Percentiles rank a stretch among this genome's conserved stretches.
These are phyloP conservation scores for Cercospora nicotianae DNA, from an alignment of 2,329 filamentous ascomycete species.

Conservation along the genomic window DNA sequence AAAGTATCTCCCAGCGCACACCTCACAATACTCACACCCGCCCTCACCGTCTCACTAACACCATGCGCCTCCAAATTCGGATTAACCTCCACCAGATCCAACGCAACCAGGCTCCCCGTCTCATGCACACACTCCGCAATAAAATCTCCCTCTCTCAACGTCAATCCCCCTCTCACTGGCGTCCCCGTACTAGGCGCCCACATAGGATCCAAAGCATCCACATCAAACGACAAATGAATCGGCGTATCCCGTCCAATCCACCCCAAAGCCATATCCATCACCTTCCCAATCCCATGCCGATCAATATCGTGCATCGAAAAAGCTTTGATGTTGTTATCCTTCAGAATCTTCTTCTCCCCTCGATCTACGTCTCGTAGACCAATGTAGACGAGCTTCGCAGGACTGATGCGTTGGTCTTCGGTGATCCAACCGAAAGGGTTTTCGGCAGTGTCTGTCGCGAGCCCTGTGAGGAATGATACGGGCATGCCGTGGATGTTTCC, in stretches of 20 bases:
- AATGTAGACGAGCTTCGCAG: constrained; percentile 93
- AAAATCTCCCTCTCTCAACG: constrained; percentile 91
- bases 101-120: constrained; percentile 57
- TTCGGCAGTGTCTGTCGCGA: constrained; percentile 67
- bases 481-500: constrained; percentile 99
- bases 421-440: constrained; percentile 89
- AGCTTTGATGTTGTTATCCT: constrained; percentile 86
- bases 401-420: constrained; percentile 67
- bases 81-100: constrained; percentile 59
- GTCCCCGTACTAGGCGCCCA: constrained; percentile 97
- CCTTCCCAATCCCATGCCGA: constrained; percentile 86
- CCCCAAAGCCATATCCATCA: constrained; percentile 97
- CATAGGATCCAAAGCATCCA: constrained; percentile 92
- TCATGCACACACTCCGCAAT: constrained; percentile 72
- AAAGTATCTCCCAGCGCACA: constrained; percentile 91
- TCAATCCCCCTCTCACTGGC: constrained; percentile 88
- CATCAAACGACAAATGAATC: constrained; percentile 95
- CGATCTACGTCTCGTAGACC: constrained; percentile 87
- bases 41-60: constrained; percentile 81
- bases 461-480: constrained; percentile 82
- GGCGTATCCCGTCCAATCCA: constrained; percentile 94
- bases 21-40: constrained; percentile 85
- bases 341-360: constrained; percentile 89
- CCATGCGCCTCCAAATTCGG: constrained; percentile 56
- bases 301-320: constrained; percentile 99